These are phyloP conservation scores for Endoconidiophora polonica DNA, from an alignment of 2,329 filamentous ascomycete species.

Conservation along the genomic window DNA sequence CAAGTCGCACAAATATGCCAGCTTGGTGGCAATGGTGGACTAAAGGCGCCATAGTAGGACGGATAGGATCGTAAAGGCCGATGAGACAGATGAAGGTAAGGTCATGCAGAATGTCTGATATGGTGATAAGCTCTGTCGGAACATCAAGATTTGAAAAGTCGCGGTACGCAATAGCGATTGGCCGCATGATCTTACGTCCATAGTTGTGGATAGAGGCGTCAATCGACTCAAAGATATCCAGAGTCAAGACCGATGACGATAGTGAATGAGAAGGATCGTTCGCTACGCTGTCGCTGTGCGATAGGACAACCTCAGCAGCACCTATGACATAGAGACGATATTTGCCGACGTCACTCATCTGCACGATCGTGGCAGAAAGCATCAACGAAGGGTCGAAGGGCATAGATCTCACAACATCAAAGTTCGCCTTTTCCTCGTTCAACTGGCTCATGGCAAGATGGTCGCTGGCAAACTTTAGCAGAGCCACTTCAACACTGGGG, in stretches of 20 bases:
- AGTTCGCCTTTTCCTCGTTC: conserved; percentile 29
- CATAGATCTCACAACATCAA: conserved; percentile 30
- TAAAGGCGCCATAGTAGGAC: conserved; percentile 43
- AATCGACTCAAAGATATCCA: conserved; percentile 20
- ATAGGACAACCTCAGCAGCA: conserved; percentile 38
- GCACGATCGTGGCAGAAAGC: conserved; percentile 39
- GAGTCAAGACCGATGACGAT: conserved; percentile 17
- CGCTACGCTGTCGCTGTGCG: conserved; percentile 26
- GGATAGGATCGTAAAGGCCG: conserved; percentile 52
- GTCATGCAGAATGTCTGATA: conserved; percentile 14
- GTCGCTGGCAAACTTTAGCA: conserved; percentile 34
- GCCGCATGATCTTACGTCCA: conserved; percentile 49
- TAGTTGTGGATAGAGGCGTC: conserved; percentile 30
- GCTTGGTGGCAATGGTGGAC: conserved; percentile 45
- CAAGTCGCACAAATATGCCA: conserved; percentile 49
- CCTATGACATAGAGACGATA: conserved; percentile 40
- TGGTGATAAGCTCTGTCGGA: conserved; percentile 22
- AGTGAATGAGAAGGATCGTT: conserved; percentile 27
- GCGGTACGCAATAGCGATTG: conserved; percentile 47
- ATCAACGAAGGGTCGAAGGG: conserved; percentile 38
- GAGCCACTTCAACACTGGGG: conserved; percentile 37
- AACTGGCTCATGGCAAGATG: conserved; percentile 30
- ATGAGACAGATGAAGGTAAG: conserved; percentile 31
- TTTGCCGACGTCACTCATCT: conserved; percentile 24
- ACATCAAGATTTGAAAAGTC: conserved; percentile 36